Conservation (phyloP, 108 stramenopile species). For the Asterionellopsis glacialis region DNA sequence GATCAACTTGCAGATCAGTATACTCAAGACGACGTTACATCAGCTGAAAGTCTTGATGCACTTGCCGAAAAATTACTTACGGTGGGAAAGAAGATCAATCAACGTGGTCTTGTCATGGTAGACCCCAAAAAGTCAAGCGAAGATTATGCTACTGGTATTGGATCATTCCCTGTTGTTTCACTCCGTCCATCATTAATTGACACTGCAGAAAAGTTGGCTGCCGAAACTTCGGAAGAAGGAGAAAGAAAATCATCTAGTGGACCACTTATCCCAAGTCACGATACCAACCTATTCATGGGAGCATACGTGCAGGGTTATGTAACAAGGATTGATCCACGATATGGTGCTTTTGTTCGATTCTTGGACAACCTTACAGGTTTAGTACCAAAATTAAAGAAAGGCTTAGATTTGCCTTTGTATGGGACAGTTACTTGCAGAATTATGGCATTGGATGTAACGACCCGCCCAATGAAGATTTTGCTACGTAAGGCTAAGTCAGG, state of each 20-base stretch:
- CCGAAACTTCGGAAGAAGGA: neutral
- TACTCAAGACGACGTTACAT: slow-evolving; percentile 40
- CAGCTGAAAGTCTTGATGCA: slow-evolving; percentile 52
- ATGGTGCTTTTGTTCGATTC: slow-evolving; percentile 83
- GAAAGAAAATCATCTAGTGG: slow-evolving; percentile 5
- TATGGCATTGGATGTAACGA: slow-evolving; percentile 67
- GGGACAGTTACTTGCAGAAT: slow-evolving; percentile 61
- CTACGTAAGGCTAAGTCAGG: slow-evolving; percentile 35
- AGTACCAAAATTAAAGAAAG: slow-evolving; percentile 74
- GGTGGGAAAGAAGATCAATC: slow-evolving; percentile 74
- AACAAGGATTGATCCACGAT: slow-evolving; percentile 54
- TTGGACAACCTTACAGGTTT: slow-evolving; percentile 76
- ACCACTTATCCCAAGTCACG: slow-evolving; percentile 41
- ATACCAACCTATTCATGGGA: slow-evolving; percentile 58
- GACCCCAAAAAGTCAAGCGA: slow-evolving; percentile 43
- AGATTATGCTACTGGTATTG: slow-evolving; percentile 52
- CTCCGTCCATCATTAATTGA: slow-evolving; percentile 57
- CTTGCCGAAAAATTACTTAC: slow-evolving; percentile 44
- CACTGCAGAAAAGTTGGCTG: slow-evolving; percentile 27
- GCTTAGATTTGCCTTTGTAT: slow-evolving; percentile 51
- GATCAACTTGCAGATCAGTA: slow-evolving; percentile 74
- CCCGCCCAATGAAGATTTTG: slow-evolving; percentile 53
- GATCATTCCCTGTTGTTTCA: slow-evolving; percentile 54
- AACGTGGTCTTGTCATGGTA: slow-evolving; percentile 56
- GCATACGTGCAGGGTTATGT: slow-evolving; percentile 67